Base-by-base conservation (phyloP, 1,284 basidiomycete genomes). In the Microbotryomycetes sp. region DNA sequence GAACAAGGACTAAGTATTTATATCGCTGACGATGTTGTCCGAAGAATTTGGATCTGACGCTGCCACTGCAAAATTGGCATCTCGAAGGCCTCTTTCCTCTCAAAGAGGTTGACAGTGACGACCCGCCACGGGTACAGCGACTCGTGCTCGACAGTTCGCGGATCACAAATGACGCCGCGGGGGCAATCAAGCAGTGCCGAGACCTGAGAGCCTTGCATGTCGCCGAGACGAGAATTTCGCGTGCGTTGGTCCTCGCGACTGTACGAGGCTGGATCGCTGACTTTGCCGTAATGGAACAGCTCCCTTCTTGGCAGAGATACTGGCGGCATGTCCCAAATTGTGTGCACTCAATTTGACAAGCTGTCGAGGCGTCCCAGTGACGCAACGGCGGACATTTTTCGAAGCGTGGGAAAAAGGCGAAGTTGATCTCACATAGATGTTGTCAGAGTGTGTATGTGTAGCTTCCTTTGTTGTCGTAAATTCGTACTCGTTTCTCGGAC, bases 321-420 rank as follows among this genome's bases (percentile, higher is more conserved):
- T 70, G 23, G 16, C 24, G 4, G 6, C 53, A 5, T 69, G 65
- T 28, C 67, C 65, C 0, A n/a, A 53, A 13, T 48, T 70, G 9
- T 35, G 45, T 3, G 51, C 50, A 18, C 55, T 70, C 47, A 69
- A 70, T 48, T 48, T 70, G 7, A 70, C 67, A 2, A 61, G 58
- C 3, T 69, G 65, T 31, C 51, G 69, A 1, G 69, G 69, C 6
- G 35, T 70, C 0, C 65, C 69, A 0, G 62, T 70, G 11, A 41
- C 53, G 4, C 69, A 70, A 26, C 52, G 69, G 2, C 30, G 65
- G 11, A 62, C 21, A 13, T 64, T 66, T 31, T 70, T 70, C 30
- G 64, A 70, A 16, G 62, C 61, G 5, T 62, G 53, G 50, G 65
- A 56, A n/a, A 60, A 49, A 45, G 60, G 62, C 9, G 48, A 64